Base-by-base conservation (phyloP, 306 rosid species). In the Spatholobus suberectus region DNA sequence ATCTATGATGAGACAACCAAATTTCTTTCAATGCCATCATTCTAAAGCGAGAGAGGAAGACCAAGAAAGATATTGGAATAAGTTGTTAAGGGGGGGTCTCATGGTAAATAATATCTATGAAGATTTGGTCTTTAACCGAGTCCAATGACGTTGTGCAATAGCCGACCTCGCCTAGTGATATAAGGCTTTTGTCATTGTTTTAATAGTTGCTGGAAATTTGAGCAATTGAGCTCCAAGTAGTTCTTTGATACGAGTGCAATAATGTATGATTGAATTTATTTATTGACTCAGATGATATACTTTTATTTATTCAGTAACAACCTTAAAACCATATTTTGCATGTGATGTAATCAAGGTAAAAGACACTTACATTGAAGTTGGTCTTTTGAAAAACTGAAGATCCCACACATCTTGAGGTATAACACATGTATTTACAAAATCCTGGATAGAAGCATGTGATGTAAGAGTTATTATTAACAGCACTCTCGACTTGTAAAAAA, bases 341-440 rank as follows among this genome's bases (percentile, higher is more conserved):
- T 21, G 23, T 35, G 23, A 57, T 47, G 63, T 37, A 82, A 44
- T 54, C 79, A 58, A 78, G 69, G 18, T 40, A 58, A 68, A 74
- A 84, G 83, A 68, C 78, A 73, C 95, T 86, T 89, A 95, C 98
- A 81, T 27, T 62, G 98, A 93, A 20, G 95, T 90, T 67, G 87
- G 85, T 43, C 86, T 87, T 84, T 95, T 93, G 86, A 95, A 95
- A 80, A 93, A 80, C 76, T 89, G 88, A 82, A 93, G 95, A 72
- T 95, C 98, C 98, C 98, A 95, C 18, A 93, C 88, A 84, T 95
- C 98, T 88, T 88, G 98, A 85, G 98, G 95, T 81, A 93, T 83
- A 20, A 86, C 87, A 81, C 87, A 85, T 67, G 87, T 87, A 73
- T 87, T 86, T 44, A 86, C 57, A 70, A 81, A 73, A 85, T 90